phyloP scores from a whole-genome alignment of 495 filamentous ascomycete species.

The Filosporella fistucella region DNA sequence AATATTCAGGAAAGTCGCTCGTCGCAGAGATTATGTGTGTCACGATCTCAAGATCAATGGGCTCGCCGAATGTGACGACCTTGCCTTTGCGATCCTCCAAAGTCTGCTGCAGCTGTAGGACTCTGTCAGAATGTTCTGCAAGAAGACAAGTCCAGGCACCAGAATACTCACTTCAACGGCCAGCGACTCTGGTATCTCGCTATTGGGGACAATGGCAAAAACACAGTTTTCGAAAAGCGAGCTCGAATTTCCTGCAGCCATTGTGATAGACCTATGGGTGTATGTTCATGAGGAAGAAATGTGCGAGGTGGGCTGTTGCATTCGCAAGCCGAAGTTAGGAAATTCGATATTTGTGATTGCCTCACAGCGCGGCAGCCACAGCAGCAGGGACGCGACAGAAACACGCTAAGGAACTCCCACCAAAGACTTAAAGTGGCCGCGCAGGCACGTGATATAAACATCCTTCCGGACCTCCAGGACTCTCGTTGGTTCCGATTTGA shows the following conservation, averaged over 20 bases:
- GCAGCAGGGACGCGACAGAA: too few species aligned
- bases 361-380: too few species aligned
- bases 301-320: too few species aligned
- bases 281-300: too few species aligned
- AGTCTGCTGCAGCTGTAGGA: slow-evolving; percentile 20
- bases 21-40: slow-evolving; percentile 84
- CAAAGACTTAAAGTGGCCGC: too few species aligned
- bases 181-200: slow-evolving; percentile 31
- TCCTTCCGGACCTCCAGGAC: too few species aligned
- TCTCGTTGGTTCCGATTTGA: too few species aligned
- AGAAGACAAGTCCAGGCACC: slow-evolving; percentile 17
- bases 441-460: too few species aligned
- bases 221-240: slow-evolving; percentile 32
- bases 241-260: slow-evolving; percentile 33
- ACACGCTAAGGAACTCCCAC: too few species aligned
- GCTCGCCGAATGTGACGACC: slow-evolving; percentile 38
- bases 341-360: too few species aligned
- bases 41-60: slow-evolving; percentile 49
- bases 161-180: slow-evolving; percentile 44
- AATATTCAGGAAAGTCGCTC: slow-evolving; percentile 83
- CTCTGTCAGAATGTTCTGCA: slow-evolving; percentile 6
- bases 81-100: slow-evolving; percentile 50
- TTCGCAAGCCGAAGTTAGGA: too few species aligned
- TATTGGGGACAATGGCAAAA: slow-evolving; percentile 42
- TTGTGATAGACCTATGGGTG: too few species aligned